Conservation (phyloP, 768 basidiomycete genomes). For the Lentinula edodes region DNA sequence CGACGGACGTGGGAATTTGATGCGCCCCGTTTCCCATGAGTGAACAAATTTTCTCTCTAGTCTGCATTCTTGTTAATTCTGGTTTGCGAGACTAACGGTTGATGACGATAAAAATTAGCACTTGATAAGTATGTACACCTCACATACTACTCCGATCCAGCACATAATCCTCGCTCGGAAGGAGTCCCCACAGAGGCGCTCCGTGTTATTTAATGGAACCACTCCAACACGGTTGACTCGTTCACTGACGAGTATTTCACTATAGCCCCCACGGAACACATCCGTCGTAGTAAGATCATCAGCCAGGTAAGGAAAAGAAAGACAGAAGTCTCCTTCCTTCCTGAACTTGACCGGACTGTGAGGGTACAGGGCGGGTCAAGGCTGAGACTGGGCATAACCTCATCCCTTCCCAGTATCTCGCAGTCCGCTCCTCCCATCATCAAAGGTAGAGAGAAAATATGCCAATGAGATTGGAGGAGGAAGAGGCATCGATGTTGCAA, state of each 20-base stretch:
- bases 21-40: background rate
- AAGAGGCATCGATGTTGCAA: background rate
- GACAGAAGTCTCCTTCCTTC: background rate
- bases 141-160: slow-evolving; percentile 81
- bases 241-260: slow-evolving; percentile 17
- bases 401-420: background rate
- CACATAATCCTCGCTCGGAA: slow-evolving; percentile 67
- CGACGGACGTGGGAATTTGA: background rate
- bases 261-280: slow-evolving; percentile 18
- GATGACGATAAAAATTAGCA: background rate
- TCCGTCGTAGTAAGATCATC: slow-evolving; percentile 6
- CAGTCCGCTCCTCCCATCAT: background rate
- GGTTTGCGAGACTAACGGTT: too few relatives aligned
- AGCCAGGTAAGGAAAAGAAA: slow-evolving; percentile 7
- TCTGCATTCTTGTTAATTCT: too few relatives aligned
- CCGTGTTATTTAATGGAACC: slow-evolving; percentile 23
- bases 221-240: slow-evolving; percentile 33
- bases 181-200: slow-evolving; percentile 78
- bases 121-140: slow-evolving; percentile 49
- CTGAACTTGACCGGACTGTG: slow-evolving; percentile 9
- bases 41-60: too few relatives aligned
- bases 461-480: background rate
- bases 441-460: background rate
- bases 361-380: background rate
- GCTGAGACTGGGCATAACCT: background rate